Percentiles rank a stretch among this genome's conserved stretches.
phyloP scores from a whole-genome alignment of 257 asterid genomes.

The Solanum piurae region DNA sequence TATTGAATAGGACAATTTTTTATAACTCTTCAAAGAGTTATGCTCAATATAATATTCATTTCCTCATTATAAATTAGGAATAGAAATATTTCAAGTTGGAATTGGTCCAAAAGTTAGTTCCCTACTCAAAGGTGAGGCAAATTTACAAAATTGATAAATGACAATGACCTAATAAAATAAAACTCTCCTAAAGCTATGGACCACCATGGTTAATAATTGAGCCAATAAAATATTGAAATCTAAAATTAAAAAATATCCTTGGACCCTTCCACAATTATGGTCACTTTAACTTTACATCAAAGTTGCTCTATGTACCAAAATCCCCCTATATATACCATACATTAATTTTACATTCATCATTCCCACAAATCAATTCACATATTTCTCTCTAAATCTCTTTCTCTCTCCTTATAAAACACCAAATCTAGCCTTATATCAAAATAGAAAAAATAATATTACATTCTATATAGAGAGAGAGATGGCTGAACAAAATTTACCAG shows the following conservation, averaged over 20 bases:
- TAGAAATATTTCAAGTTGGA: neutral
- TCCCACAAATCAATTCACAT: neutral
- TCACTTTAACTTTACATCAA: conserved; percentile 14
- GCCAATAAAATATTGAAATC: conserved; percentile 1
- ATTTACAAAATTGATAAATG: neutral
- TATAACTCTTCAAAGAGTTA: neutral
- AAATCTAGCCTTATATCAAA: neutral
- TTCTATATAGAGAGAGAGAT: conserved; percentile 8
- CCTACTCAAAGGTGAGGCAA: neutral
- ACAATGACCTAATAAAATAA: neutral
- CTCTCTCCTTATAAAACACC: neutral
- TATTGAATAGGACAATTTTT: neutral
- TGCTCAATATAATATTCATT: neutral
- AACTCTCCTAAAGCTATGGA: neutral
- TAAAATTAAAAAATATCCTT: conserved; percentile 12
- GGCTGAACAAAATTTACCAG: conserved; percentile 57
- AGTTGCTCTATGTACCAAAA: neutral
- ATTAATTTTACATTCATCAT: neutral
- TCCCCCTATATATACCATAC: neutral
- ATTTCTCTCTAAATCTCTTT: neutral
- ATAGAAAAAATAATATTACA: neutral
- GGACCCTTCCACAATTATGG: conserved; percentile 12
- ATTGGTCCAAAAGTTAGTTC: neutral
- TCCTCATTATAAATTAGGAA: neutral
- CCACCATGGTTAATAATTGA: conserved; percentile 18